Conservation (phyloP, 2,329 filamentous ascomycete species). For the Pezicula carpinea region DNA sequence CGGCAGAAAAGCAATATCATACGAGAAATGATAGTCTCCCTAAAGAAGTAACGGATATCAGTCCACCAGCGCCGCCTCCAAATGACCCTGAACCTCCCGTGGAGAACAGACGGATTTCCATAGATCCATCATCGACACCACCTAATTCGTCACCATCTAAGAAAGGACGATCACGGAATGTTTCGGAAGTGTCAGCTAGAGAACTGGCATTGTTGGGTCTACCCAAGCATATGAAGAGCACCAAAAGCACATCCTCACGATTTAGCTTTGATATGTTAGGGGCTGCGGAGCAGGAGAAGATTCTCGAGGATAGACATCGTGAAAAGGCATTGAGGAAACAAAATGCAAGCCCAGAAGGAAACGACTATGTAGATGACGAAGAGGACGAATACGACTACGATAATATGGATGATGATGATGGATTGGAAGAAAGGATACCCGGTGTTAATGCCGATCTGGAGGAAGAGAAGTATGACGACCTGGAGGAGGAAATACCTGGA, state of each 20-base stretch:
- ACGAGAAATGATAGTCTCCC: slow-evolving; percentile 11
- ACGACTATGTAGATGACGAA: slow-evolving; percentile 36
- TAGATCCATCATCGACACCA: slow-evolving; percentile 19
- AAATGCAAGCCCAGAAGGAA: slow-evolving; percentile 31
- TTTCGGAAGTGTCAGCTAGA: slow-evolving; percentile 43
- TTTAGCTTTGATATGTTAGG: slow-evolving; percentile 81
- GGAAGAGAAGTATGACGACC: slow-evolving; percentile 35
- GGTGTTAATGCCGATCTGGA: slow-evolving; percentile 45
- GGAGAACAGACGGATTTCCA: slow-evolving; percentile 19
- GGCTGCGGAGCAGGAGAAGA: slow-evolving; percentile 60
- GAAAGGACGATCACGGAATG: slow-evolving; percentile 41
- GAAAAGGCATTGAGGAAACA: slow-evolving; percentile 61
- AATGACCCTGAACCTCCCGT: slow-evolving; percentile 6
- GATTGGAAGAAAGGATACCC: slow-evolving; percentile 62
- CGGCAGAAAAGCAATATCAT: slow-evolving; percentile 15
- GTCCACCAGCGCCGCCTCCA: slow-evolving; percentile 22
- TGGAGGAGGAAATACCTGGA: slow-evolving; percentile 15
- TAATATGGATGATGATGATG: slow-evolving; percentile 60
- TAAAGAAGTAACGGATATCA: slow-evolving; percentile 17
- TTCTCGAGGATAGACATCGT: slow-evolving; percentile 69
- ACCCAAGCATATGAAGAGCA: slow-evolving; percentile 67
- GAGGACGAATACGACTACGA: slow-evolving; percentile 63
- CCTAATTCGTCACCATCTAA: slow-evolving; percentile 16
- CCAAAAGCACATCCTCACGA: slow-evolving; percentile 52
- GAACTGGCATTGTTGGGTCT: slow-evolving; percentile 43